phyloP scores from a whole-genome alignment of 2,329 filamentous ascomycete genomes.

The Aureobasidium namibiae region DNA sequence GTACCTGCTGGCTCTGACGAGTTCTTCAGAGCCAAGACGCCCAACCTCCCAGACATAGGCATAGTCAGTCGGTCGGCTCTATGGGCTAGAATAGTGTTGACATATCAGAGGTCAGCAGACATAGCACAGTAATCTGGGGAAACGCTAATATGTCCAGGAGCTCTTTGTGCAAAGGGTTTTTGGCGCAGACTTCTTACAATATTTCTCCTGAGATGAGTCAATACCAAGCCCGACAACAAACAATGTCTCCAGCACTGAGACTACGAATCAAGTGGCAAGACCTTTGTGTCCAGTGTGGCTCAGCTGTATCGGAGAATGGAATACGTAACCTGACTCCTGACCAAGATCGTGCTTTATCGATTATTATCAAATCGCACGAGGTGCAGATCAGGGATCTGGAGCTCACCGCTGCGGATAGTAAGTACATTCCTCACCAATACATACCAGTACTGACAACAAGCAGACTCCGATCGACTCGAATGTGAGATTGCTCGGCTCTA shows the following conservation, averaged over 20 bases:
- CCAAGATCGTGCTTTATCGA: not conserved
- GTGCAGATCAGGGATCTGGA: not conserved
- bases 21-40: not conserved
- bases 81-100: not conserved
- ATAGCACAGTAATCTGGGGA: no score
- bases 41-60: not conserved
- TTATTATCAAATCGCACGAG: not conserved
- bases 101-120: not conserved
- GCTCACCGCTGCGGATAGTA: not conserved
- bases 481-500: not conserved
- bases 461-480: not conserved
- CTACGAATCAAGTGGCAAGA: conserved; percentile 1
- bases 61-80: not conserved
- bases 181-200: not conserved
- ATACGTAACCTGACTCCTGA: not conserved
- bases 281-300: not conserved
- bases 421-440: not conserved
- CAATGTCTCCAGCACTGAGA: not conserved
- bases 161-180: conserved; percentile 2
- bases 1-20: not conserved
- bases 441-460: not conserved
- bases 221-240: not conserved
- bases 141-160: not conserved
- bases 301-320: conserved; percentile 1
- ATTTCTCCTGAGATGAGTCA: conserved; percentile 2